phyloP scores from a whole-genome alignment of 148 eudicot genomes.

The Nepenthes mirabilis region DNA sequence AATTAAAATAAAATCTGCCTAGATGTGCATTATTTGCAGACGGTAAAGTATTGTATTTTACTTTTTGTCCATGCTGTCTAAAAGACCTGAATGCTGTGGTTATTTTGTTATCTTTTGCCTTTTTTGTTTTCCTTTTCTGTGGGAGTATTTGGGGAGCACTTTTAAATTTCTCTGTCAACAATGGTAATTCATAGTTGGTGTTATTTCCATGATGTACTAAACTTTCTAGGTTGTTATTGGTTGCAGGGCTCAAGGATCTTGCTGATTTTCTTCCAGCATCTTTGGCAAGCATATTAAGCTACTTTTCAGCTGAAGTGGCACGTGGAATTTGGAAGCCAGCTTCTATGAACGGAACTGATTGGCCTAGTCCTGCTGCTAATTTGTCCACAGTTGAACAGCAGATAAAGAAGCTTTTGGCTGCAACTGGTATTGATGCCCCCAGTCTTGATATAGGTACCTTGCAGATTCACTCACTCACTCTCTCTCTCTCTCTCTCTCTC shows the following conservation, averaged over 20 bases:
- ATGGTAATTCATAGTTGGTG: too few species aligned
- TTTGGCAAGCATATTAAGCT: slow-evolving; percentile 76
- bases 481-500: too few species aligned
- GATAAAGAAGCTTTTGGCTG: slow-evolving; percentile 71
- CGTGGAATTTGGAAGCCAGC: slow-evolving; percentile 95
- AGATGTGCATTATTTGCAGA: too few species aligned
- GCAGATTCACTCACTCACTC: too few species aligned
- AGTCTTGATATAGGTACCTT: slow-evolving; percentile 58
- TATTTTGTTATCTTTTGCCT: neutral
- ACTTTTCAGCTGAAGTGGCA: slow-evolving; percentile 87
- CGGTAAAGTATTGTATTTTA: neutral
- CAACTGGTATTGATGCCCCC: slow-evolving; percentile 83
- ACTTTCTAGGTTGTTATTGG: neutral
- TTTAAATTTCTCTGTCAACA: too few species aligned
- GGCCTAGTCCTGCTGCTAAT: slow-evolving; percentile 97
- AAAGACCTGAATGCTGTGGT: too few species aligned
- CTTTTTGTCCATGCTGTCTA: neutral
- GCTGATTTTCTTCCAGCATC: slow-evolving; percentile 94
- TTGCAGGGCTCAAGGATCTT: slow-evolving; percentile 80
- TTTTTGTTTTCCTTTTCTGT: neutral
- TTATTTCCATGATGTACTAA: neutral
- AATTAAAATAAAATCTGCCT: too few species aligned
- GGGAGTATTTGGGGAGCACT: neutral
- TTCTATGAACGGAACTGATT: slow-evolving; percentile 90
- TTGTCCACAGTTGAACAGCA: slow-evolving; percentile 69